Percentiles rank a stretch among this genome's conserved stretches.
These are phyloP conservation scores for Amylostereum areolatum DNA, from an alignment of 1,284 basidiomycete species.

Conservation along the genomic window DNA sequence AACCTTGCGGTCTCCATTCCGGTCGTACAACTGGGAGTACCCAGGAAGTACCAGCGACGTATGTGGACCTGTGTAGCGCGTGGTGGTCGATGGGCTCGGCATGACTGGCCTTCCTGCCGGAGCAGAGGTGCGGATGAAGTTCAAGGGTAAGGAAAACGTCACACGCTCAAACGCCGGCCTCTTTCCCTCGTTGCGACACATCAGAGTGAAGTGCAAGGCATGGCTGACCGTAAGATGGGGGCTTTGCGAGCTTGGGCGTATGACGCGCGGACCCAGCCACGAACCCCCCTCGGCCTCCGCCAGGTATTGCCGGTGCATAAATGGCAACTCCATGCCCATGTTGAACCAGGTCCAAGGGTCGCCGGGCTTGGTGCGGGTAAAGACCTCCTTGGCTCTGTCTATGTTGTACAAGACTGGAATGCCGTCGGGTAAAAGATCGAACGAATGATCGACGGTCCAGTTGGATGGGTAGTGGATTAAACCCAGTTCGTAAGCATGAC, in stretches of 20 bases:
- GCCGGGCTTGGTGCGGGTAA: constrained; percentile 28
- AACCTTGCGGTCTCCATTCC: constrained; percentile 64
- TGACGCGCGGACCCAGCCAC: constrained; percentile 37
- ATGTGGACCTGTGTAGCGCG: not conserved
- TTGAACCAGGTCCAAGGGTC: constrained; percentile 59
- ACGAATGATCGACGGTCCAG: constrained; percentile 29
- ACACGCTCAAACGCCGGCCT: constrained; percentile 26
- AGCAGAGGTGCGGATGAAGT: constrained; percentile 32
- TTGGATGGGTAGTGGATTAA: constrained; percentile 26
- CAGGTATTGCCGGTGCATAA: constrained; percentile 45
- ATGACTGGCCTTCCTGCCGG: no score
- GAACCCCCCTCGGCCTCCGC: constrained; percentile 16
- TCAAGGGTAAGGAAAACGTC: constrained; percentile 46
- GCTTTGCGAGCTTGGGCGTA: constrained; percentile 40
- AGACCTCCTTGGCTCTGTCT: constrained; percentile 36
- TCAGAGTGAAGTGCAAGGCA: constrained; percentile 42
- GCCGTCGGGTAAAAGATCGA: constrained; percentile 46
- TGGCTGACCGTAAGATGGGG: constrained; percentile 60
- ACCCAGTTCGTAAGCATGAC: constrained; percentile 48
- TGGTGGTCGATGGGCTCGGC: constrained; percentile 8
- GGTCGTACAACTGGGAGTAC: constrained; percentile 70
- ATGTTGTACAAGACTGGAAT: constrained; percentile 42
- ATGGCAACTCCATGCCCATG: constrained; percentile 48
- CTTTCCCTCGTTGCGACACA: constrained; percentile 35
- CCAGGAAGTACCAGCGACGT: constrained; percentile 44